A percentile compares a stretch with the other conserved stretches of the same genome.
Conservation (phyloP, 257 asterid genomes). For the Solanum pimpinellifolium region DNA sequence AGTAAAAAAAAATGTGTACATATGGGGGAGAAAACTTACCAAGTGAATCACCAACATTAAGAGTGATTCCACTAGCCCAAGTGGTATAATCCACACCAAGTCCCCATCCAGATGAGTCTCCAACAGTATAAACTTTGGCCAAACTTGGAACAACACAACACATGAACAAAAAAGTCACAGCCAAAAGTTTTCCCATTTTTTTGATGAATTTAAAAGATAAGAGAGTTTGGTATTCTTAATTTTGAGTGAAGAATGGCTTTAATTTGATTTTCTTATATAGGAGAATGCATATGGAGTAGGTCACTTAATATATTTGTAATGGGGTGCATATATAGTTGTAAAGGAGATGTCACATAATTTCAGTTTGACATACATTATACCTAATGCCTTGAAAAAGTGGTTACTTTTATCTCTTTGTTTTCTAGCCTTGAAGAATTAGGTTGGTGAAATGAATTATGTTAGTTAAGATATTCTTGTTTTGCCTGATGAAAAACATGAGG, state of each 20-base stretch:
- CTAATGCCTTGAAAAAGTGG: slow-evolving; percentile 11
- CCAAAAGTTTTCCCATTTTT: slow-evolving; percentile 26
- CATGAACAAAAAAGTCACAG: slow-evolving; percentile 8
- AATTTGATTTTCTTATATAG: slow-evolving; percentile 12
- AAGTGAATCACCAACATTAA: slow-evolving; percentile 59
- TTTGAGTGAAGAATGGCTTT: not conserved
- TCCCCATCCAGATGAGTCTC: slow-evolving; percentile 73
- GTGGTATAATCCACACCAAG: slow-evolving; percentile 38
- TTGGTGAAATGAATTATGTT: not conserved
- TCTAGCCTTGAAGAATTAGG: not conserved
- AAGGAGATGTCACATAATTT: slow-evolving; percentile 12
- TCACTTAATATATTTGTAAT: slow-evolving; percentile 15
- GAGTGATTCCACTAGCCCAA: slow-evolving; percentile 53
- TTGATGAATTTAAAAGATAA: not conserved
- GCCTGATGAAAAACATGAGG: not conserved
- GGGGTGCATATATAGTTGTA: slow-evolving; percentile 12
- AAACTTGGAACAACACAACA: slow-evolving; percentile 9
- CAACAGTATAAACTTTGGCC: slow-evolving; percentile 52
- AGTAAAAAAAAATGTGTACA: not conserved
- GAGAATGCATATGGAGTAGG: slow-evolving; percentile 29
- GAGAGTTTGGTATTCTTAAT: not conserved
- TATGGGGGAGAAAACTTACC: slow-evolving; percentile 18
- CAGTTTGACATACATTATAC: slow-evolving; percentile 13
- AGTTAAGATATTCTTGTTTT: not conserved
- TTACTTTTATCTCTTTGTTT: not conserved